Evolutionary conservation across 2,329 filamentous ascomycete species (phyloP).

Genomic region (Mollisia scopiformis): DNA sequence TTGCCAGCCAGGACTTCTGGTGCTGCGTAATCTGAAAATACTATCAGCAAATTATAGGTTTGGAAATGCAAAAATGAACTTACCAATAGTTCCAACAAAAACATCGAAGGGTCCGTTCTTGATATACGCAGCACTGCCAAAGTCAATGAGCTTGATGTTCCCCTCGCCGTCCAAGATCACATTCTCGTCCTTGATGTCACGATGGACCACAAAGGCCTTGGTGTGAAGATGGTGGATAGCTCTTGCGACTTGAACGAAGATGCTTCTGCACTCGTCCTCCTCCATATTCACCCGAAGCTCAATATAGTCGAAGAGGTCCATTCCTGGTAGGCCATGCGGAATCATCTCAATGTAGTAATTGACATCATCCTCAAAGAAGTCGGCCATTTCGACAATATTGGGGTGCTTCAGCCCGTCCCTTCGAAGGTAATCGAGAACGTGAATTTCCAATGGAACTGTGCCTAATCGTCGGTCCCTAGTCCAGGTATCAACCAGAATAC

Average conservation of each 20-base stretch:
- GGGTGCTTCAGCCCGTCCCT: slow-evolving; percentile 69
- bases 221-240: slow-evolving; percentile 91
- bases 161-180: slow-evolving; percentile 95
- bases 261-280: slow-evolving; percentile 88
- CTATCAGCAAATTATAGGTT: slow-evolving; percentile 14
- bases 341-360: slow-evolving; percentile 99
- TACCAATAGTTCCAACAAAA: slow-evolving; percentile 98
- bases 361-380: slow-evolving; percentile 76
- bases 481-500: slow-evolving; percentile 98
- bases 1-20: slow-evolving; percentile 95
- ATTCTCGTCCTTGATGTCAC: slow-evolving; percentile 99
- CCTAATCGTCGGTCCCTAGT: slow-evolving; percentile 90
- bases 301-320: slow-evolving; percentile 99
- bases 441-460: slow-evolving; percentile 95
- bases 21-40: slow-evolving; percentile 84
- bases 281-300: slow-evolving; percentile 97
- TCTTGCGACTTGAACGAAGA: slow-evolving; percentile 90
- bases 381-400: slow-evolving; percentile 74
- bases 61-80: slow-evolving; percentile 36
- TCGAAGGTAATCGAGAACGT: slow-evolving; percentile 91
- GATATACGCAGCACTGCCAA: slow-evolving; percentile 97
- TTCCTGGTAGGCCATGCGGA: slow-evolving; percentile 91
- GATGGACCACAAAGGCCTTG: slow-evolving; percentile 89
- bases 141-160: slow-evolving; percentile 96
- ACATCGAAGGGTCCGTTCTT: slow-evolving; percentile 98